Conservation (phyloP, 495 filamentous ascomycete species). For the Xylaria intraflava region DNA sequence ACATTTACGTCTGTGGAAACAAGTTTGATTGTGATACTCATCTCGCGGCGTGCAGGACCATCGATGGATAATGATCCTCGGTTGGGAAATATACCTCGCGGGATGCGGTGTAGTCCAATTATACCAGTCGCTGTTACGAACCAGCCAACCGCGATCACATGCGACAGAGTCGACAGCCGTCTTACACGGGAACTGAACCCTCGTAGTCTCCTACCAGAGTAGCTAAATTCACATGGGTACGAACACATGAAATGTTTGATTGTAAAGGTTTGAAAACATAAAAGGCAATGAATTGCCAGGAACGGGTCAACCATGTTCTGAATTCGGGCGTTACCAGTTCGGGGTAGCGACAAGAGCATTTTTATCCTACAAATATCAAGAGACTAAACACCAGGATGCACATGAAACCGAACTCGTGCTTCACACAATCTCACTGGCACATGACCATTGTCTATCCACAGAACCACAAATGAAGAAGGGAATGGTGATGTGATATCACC, state of each 20-base stretch:
- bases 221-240: neutral
- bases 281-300: neutral
- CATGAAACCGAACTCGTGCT: neutral
- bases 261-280: neutral
- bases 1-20: too few relatives aligned
- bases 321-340: neutral
- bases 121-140: too few relatives aligned
- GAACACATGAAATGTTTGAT: neutral
- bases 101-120: too few relatives aligned
- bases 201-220: too few relatives aligned
- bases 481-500: neutral
- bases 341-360: constrained; percentile 6
- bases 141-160: too few relatives aligned
- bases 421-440: neutral
- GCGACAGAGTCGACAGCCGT: too few relatives aligned
- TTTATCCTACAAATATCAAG: constrained; percentile 14
- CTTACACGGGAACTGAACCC: too few relatives aligned
- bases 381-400: constrained; percentile 5
- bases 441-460: constrained; percentile 7
- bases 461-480: neutral
- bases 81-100: too few relatives aligned
- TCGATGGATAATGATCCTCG: too few relatives aligned
- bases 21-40: too few relatives aligned
- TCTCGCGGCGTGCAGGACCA: too few relatives aligned
- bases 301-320: neutral